These are phyloP conservation scores for Trichoderma sp. DNA, from an alignment of 2,329 filamentous ascomycete species.

Conservation along the genomic window DNA sequence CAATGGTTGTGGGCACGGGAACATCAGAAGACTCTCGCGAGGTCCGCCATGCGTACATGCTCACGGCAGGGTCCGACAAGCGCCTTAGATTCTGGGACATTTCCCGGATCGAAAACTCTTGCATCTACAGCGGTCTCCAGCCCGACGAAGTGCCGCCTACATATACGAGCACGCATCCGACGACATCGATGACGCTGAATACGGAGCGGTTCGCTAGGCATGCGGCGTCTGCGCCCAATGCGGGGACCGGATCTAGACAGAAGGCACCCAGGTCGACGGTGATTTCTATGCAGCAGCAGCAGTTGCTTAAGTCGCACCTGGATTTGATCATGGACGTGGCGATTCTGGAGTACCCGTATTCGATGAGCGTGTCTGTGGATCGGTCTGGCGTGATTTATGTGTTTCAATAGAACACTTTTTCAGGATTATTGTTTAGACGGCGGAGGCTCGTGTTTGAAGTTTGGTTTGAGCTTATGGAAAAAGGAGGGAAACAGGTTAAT, in stretches of 20 bases:
- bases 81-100: constrained; percentile 95
- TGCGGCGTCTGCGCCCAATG: constrained; percentile 32
- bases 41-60: constrained; percentile 74
- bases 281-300: constrained; percentile 83
- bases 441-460: not conserved
- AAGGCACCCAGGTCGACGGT: constrained; percentile 68
- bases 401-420: constrained; percentile 47
- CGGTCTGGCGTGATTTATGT: constrained; percentile 86
- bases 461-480: not conserved
- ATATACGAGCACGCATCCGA: constrained; percentile 64
- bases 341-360: constrained; percentile 84
- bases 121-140: constrained; percentile 75
- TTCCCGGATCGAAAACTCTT: constrained; percentile 70
- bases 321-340: constrained; percentile 86
- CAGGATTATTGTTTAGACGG: not conserved
- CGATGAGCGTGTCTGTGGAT: constrained; percentile 90
- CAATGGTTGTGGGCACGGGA: constrained; percentile 71
- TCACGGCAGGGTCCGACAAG: constrained; percentile 86
- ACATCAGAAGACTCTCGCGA: constrained; percentile 68
- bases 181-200: constrained; percentile 61
- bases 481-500: not conserved
- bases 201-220: constrained; percentile 57
- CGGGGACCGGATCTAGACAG: constrained; percentile 29
- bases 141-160: constrained; percentile 68
- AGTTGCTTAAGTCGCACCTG: constrained; percentile 79